phyloP scores from a whole-genome alignment of 768 basidiomycete species.

The Mycena amicta region DNA sequence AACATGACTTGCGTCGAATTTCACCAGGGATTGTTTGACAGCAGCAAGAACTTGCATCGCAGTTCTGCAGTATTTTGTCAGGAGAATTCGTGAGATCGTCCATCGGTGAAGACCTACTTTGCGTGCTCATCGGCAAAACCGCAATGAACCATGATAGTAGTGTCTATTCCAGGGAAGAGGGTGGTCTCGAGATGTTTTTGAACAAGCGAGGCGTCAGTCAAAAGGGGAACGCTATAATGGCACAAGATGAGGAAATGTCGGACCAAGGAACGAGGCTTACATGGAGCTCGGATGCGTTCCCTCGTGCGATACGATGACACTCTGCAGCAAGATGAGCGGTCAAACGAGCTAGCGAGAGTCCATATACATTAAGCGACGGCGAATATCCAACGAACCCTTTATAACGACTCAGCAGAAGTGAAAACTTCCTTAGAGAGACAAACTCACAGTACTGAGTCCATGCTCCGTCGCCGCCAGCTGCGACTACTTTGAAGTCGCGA shows the following conservation, averaged over 20 bases:
- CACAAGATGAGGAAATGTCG: background rate
- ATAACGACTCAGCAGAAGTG: too few species aligned
- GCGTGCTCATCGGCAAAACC: constrained; percentile 32
- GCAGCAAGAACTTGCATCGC: constrained; percentile 24
- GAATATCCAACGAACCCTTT: constrained; percentile 31
- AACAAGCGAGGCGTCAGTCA: constrained; percentile 37
- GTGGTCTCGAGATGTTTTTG: constrained; percentile 33
- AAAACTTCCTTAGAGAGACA: too few species aligned
- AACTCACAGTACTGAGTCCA: constrained; percentile 46
- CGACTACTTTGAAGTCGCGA: constrained; percentile 44
- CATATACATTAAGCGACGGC: too few species aligned
- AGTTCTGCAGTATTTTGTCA: too few species aligned
- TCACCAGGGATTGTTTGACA: constrained; percentile 26
- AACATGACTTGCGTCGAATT: constrained; percentile 26
- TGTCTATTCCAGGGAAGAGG: constrained; percentile 30
- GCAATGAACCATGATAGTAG: constrained; percentile 36
- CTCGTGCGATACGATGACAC: constrained; percentile 44
- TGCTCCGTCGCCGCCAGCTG: constrained; percentile 49
- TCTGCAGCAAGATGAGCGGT: too few species aligned
- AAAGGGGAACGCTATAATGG: constrained; percentile 33
- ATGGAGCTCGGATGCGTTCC: constrained; percentile 38
- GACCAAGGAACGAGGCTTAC: constrained; percentile 19
- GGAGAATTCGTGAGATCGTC: too few species aligned
- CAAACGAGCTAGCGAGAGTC: too few species aligned
- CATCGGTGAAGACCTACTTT: too few species aligned